These are phyloP conservation scores for Daldinia caldariorum DNA, from an alignment of 495 filamentous ascomycete genomes.

Conservation along the genomic window DNA sequence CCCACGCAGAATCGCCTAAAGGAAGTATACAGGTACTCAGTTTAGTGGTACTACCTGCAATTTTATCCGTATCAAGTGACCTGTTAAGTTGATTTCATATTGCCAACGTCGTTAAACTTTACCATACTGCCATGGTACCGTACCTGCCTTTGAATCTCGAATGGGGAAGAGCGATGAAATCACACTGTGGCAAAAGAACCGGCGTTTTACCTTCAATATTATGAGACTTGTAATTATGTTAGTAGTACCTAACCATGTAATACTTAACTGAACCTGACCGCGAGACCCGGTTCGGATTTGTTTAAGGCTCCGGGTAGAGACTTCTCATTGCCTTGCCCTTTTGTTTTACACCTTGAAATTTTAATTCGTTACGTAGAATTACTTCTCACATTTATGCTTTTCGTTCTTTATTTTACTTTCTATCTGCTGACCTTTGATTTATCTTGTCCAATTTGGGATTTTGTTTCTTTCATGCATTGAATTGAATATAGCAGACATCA, in stretches of 20 bases:
- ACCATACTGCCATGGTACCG: neutral
- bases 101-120: neutral
- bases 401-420: conserved; percentile 12
- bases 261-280: conserved; percentile 20
- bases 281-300: conserved; percentile 4
- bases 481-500: conserved; percentile 1
- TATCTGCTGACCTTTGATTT: conserved; percentile 23
- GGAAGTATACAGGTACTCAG: conserved; percentile 32
- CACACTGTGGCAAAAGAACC: conserved; percentile 39
- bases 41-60: conserved; percentile 21
- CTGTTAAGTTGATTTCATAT: conserved; percentile 33
- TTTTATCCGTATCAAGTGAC: conserved; percentile 45
- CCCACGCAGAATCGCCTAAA: conserved; percentile 30
- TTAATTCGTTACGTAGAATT: conserved; percentile 19
- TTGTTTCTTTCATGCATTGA: conserved; percentile 3
- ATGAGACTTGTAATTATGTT: too few relatives aligned
- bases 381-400: conserved; percentile 13
- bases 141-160: neutral
- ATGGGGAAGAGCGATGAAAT: conserved; percentile 33
- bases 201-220: conserved; percentile 34
- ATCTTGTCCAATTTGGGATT: conserved; percentile 12
- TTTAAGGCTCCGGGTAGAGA: neutral
- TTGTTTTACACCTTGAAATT: conserved; percentile 23
- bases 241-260: too few relatives aligned
- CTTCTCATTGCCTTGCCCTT: conserved; percentile 18